Evolutionary conservation across 2,329 filamentous ascomycete genomes (phyloP), one percentile per base, ranked within the genome.

Genomic region (Tolypocladium album): DNA sequence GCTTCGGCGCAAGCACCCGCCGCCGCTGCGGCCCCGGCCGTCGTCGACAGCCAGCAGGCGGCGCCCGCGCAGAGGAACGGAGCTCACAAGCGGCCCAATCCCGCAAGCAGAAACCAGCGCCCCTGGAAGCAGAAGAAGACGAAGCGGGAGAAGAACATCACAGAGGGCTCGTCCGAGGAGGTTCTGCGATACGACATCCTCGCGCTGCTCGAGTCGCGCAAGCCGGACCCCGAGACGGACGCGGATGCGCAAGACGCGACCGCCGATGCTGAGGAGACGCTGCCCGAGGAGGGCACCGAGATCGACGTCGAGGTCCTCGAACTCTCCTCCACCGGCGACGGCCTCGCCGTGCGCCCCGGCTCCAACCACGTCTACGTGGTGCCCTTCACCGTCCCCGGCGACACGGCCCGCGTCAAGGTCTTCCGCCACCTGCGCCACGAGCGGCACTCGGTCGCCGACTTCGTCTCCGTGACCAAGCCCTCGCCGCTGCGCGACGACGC

Each of bases 251-350:
- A 43, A n/a, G 40, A n/a, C 40, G 13, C 12, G 7, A n/a, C 40
- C 20, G 12, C n/a, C n/a, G 8, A 24, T 7, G n/a, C 6, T 24
- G 62, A 61, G 1, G 70, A 72, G 34, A 60, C 70, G 1, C 75
- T 92, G 2, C 88, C 89, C 1, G 83, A 87, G 64, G 79, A 79
- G 45, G 88, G 88, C 61, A 82, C 85, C 7, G 90, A 96, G 71
- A 84, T 94, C 47, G 87, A 96, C 58, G 83, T 97, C 47, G 85
- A 88, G n/a, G 87, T 97, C 61, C 74, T 86, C 8, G 85, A 89
- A 65, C 79, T 97, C 40, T 96, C 93, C 0, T 97, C 93, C 0
- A 96, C 90, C 0, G 94, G 94, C 58, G 94, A 97, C 66, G 94
- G 91, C 3, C 82, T 99, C 60, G 94, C 89, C 4, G 78, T 90